Evolutionary conservation across 2,329 filamentous ascomycete genomes (phyloP), one percentile per base, ranked within the genome.

Genomic region (Neodidymelliopsis sp.): DNA sequence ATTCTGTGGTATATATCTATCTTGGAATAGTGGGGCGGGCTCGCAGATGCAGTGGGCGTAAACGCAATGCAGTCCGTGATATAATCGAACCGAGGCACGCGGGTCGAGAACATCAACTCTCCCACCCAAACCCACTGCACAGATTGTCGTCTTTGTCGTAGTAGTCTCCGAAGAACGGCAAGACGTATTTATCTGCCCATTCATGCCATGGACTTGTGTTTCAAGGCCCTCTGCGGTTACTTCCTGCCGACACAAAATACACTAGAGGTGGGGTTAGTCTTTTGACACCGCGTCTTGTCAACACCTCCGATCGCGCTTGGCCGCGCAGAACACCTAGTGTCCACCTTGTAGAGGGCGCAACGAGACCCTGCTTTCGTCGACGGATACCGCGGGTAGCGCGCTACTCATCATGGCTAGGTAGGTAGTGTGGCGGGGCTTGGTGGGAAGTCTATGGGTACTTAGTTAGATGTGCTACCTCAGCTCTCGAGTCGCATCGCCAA

Each of bases 191-290:
- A n/a, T n/a, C n/a, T n/a, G n/a, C n/a, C n/a, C n/a, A n/a, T n/a
- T n/a, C n/a, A n/a, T n/a, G n/a, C n/a, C 16, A 30, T 18, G 9
- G 5, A 33, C 30, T 19, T 33, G 30, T 33, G 11, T 24, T 22
- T 15, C 24, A 22, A 28, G 20, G 11, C 30, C 15, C n/a, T n/a
- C n/a, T n/a, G n/a, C n/a, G n/a, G n/a, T n/a, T n/a, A n/a, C n/a
- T n/a, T n/a, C n/a, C n/a, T n/a, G n/a, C n/a, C n/a, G n/a, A n/a
- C n/a, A n/a, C n/a, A n/a, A n/a, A n/a, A n/a, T n/a, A n/a, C n/a
- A n/a, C n/a, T n/a, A n/a, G 24, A 49, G 25, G 39, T 39, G 34
- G 46, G 39, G 38, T 20, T 18, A 1, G 7, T 23, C 15, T n/a
- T 6, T 42, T 13, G 28, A 38, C 12, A 22, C 19, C 5, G 11